Evolutionary conservation across 2,329 filamentous ascomycete species (phyloP).

Genomic region (Aotearoamyces nothofagi): DNA sequence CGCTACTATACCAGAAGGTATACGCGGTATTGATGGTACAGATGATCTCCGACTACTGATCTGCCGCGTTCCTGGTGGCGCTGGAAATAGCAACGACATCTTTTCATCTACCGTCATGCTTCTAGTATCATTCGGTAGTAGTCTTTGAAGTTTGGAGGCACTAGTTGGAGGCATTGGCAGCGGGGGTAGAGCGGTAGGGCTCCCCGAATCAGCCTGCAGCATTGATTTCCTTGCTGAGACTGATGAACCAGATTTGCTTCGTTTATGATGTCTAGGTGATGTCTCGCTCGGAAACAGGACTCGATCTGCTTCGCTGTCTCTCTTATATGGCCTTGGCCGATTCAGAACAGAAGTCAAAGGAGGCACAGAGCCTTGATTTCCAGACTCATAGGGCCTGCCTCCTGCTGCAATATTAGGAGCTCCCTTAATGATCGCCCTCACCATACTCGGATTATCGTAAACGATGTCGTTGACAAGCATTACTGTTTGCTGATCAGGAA

Average conservation of each 20-base stretch:
- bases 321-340: constrained; percentile 17
- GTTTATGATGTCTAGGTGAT: constrained; percentile 22
- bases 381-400: too few species aligned
- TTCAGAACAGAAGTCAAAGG: constrained; percentile 17
- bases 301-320: constrained; percentile 21
- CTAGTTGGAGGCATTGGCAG: constrained; percentile 26
- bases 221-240: constrained; percentile 29
- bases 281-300: constrained; percentile 31
- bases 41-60: constrained; percentile 22
- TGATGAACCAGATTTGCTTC: constrained; percentile 34
- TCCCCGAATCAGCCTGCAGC: constrained; percentile 20
- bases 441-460: constrained; percentile 33
- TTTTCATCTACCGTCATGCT: constrained; percentile 46
- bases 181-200: constrained; percentile 14
- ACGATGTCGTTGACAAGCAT: constrained; percentile 41
- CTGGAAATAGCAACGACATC: constrained; percentile 33
- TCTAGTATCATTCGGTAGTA: constrained; percentile 35
- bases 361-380: constrained; percentile 9
- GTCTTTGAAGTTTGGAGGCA: constrained; percentile 22
- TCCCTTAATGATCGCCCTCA: constrained; percentile 32
- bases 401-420: constrained; percentile 25
- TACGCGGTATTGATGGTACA: constrained; percentile 27
- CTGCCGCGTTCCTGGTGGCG: constrained; percentile 16
- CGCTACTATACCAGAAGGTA: constrained; percentile 13
- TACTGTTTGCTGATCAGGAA: constrained; percentile 25